These are phyloP conservation scores for Saccharomycopsis selenospora DNA, from an alignment of 805 yeast species.

Conservation along the genomic window DNA sequence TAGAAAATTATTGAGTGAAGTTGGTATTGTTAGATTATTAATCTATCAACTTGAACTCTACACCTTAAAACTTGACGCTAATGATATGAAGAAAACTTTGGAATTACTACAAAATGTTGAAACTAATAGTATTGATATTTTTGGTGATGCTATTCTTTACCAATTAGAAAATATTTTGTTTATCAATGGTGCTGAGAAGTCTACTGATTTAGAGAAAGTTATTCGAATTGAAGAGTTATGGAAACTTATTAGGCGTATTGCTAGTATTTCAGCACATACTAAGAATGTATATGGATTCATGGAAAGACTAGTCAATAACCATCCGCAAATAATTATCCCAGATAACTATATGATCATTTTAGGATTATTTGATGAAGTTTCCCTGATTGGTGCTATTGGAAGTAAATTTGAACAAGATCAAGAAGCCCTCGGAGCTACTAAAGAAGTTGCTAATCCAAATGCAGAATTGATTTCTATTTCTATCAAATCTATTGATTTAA, in stretches of 20 bases:
- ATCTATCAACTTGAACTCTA: slow-evolving; percentile 37
- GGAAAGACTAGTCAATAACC: slow-evolving; percentile 32
- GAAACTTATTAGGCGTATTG: slow-evolving; percentile 44
- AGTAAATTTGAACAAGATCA: slow-evolving; percentile 67
- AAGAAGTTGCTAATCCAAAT: slow-evolving; percentile 35
- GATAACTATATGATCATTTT: slow-evolving; percentile 56
- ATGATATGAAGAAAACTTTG: not conserved
- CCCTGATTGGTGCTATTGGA: slow-evolving; percentile 75
- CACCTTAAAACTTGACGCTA: not conserved
- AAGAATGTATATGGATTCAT: slow-evolving; percentile 40
- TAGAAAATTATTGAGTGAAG: slow-evolving; percentile 25
- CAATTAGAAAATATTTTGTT: slow-evolving; percentile 2
- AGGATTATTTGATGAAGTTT: slow-evolving; percentile 70
- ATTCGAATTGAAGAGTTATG: slow-evolving; percentile 36
- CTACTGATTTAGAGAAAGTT: slow-evolving; percentile 1
- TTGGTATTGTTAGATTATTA: slow-evolving; percentile 35
- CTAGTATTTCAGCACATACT: slow-evolving; percentile 39
- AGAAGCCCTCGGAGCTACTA: slow-evolving; percentile 35
- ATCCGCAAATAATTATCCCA: slow-evolving; percentile 34
- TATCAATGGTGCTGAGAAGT: slow-evolving; percentile 19
- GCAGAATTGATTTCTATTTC: slow-evolving; percentile 52
- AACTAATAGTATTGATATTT: not conserved
- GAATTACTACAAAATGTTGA: not conserved
- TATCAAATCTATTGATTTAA: slow-evolving; percentile 52
- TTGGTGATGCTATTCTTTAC: not conserved